phyloP scores from a whole-genome alignment of 1,139 yeast species.

The Pichia sp. region DNA sequence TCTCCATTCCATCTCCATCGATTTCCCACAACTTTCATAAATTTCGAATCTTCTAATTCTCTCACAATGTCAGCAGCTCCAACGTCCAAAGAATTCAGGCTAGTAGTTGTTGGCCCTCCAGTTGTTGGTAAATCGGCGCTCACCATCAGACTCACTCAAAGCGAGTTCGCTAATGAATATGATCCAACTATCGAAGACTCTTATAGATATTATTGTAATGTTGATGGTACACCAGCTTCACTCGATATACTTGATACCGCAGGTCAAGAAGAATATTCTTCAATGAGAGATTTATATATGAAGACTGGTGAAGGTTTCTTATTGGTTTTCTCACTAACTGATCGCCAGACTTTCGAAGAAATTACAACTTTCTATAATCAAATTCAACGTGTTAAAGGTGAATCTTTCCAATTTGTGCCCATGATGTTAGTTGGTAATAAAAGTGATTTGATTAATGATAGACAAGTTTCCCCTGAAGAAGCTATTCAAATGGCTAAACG shows the following conservation, averaged over 20 bases:
- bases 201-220: constrained; percentile 48
- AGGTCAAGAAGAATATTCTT: constrained; percentile 95
- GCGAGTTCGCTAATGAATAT: constrained; percentile 90
- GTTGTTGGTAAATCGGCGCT: constrained; percentile 97
- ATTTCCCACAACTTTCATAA: too few relatives aligned
- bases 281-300: constrained; percentile 79
- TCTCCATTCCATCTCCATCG: too few relatives aligned
- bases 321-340: constrained; percentile 85
- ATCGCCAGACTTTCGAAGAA: constrained; percentile 76
- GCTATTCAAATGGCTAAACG: constrained; percentile 75
- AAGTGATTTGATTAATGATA: constrained; percentile 68
- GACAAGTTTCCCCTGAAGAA: constrained; percentile 71
- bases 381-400: constrained; percentile 81
- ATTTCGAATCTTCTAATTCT: too few relatives aligned
- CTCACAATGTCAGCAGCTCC: constrained; percentile 2
- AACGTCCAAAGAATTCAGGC: constrained; percentile 58
- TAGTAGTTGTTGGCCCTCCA: constrained; percentile 97
- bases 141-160: constrained; percentile 83
- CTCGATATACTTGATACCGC: constrained; percentile 90
- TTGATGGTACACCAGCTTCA: constrained; percentile 44
- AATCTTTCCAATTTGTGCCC: constrained; percentile 53
- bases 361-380: constrained; percentile 78
- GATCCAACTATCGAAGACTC: constrained; percentile 95
- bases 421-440: constrained; percentile 87
- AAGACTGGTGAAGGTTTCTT: constrained; percentile 81